Evolutionary conservation across 179 eudicot species (phyloP).

Genomic region (Spinacia oleracea): DNA sequence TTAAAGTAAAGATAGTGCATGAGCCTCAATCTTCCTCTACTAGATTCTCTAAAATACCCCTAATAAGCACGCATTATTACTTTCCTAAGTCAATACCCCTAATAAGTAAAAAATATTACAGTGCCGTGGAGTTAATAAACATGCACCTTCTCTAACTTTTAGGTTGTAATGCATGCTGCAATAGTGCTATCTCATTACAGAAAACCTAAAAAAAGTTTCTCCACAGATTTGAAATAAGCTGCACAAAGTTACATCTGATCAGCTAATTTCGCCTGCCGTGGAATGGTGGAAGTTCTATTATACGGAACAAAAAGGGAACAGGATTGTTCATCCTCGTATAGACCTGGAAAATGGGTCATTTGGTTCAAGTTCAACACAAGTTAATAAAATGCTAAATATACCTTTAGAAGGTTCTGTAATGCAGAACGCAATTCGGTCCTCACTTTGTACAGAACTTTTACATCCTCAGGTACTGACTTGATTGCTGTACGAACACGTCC

Average conservation of each 20-base stretch:
- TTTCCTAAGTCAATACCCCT: background rate
- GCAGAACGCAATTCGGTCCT: conserved; percentile 74
- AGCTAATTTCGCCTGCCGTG: background rate
- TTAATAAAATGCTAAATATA: conserved; percentile 26
- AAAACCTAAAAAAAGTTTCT: background rate
- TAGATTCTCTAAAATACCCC: background rate
- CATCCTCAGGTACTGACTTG: conserved; percentile 40
- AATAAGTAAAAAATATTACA: background rate
- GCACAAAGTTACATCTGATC: background rate
- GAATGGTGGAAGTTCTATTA: background rate
- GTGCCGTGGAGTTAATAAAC: background rate
- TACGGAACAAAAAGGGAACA: background rate
- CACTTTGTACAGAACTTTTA: conserved; percentile 70
- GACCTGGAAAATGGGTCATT: background rate
- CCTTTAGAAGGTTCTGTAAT: conserved; percentile 73
- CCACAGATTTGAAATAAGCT: background rate
- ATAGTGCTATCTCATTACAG: background rate
- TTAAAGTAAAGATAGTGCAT: too few species aligned
- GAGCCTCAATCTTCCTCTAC: background rate
- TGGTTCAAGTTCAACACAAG: background rate
- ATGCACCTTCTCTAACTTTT: background rate
- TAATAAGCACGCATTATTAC: background rate
- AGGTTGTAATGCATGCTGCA: background rate
- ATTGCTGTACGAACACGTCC: conserved; percentile 49
- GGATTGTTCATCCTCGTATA: background rate